Percentiles rank a stretch among this genome's conserved stretches.
These are phyloP conservation scores for Yamadazyma phyllophila DNA, from an alignment of 805 yeast genomes.

Conservation along the genomic window DNA sequence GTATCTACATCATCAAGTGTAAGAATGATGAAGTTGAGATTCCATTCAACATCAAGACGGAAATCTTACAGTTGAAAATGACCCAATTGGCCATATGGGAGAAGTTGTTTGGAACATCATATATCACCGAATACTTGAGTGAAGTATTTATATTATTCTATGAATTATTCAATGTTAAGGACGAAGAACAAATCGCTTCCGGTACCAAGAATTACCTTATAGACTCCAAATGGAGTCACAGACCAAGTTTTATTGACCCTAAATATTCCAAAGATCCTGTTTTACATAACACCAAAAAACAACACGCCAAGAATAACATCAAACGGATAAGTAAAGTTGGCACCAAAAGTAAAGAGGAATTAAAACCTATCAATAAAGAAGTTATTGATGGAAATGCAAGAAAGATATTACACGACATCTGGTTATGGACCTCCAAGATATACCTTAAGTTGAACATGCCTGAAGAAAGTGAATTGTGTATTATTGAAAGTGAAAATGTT, in stretches of 20 bases:
- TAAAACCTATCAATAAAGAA: slow-evolving; percentile 4
- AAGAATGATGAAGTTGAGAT: slow-evolving; percentile 24
- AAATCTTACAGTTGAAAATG: slow-evolving; percentile 64
- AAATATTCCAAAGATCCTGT: slow-evolving; percentile 8
- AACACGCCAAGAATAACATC: slow-evolving; percentile 21
- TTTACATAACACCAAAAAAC: slow-evolving; percentile 9
- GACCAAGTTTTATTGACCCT: slow-evolving; percentile 43
- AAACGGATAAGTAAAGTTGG: slow-evolving; percentile 16
- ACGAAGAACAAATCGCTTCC: slow-evolving; percentile 13
- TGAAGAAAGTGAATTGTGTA: slow-evolving; percentile 66
- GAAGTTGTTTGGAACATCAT: slow-evolving; percentile 51
- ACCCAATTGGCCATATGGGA: slow-evolving; percentile 74
- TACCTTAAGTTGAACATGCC: slow-evolving; percentile 55
- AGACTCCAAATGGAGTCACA: slow-evolving; percentile 35
- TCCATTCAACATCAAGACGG: slow-evolving; percentile 38
- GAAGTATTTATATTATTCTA: slow-evolving; percentile 62
- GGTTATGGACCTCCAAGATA: slow-evolving; percentile 72
- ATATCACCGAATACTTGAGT: slow-evolving; percentile 62
- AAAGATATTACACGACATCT: slow-evolving; percentile 53
- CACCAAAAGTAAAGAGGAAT: slow-evolving; percentile 7
- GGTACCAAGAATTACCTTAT: slow-evolving; percentile 6
- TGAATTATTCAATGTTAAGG: slow-evolving; percentile 41
- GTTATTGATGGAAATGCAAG: slow-evolving; percentile 16
- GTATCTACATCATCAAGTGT: slow-evolving; percentile 27
- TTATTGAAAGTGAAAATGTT: slow-evolving; percentile 64